Percentiles rank a stretch among this genome's conserved stretches.
Conservation (phyloP, 495 filamentous ascomycete species). For the Aspergillus avenaceus region DNA sequence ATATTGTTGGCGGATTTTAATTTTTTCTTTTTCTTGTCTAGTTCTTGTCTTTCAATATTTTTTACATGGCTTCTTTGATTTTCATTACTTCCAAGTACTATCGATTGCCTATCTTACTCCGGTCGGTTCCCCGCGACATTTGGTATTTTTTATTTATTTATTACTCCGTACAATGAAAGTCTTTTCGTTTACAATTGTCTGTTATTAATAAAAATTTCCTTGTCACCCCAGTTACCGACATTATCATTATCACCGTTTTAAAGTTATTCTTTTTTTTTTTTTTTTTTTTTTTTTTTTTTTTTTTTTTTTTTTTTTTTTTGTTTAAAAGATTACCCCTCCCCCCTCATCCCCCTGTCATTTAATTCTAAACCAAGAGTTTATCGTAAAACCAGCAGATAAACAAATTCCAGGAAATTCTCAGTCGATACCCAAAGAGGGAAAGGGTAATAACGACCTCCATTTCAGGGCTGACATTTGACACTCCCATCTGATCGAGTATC, state of each 20-base stretch:
- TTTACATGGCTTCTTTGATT: slow-evolving; percentile 2
- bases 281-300: too few species aligned
- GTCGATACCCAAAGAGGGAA: not conserved
- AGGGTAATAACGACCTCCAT: not conserved
- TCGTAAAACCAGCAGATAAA: not conserved
- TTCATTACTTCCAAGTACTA: too few species aligned
- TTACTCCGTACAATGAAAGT: not conserved
- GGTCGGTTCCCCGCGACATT: slow-evolving; percentile 16
- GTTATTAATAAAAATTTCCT: not conserved
- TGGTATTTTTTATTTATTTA: not conserved
- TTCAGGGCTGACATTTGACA: not conserved
- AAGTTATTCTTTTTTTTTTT: too few species aligned
- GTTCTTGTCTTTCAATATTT: slow-evolving; percentile 10
- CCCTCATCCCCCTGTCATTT: too few species aligned
- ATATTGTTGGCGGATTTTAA: slow-evolving; percentile 35
- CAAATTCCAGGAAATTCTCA: too few species aligned
- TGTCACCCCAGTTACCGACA: too few species aligned
- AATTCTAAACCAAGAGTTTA: too few species aligned
- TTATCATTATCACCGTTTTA: too few species aligned
- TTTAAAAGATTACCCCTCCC: too few species aligned
- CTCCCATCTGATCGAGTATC: too few species aligned
- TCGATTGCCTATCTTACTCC: slow-evolving; percentile 4
- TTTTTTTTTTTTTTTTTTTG: too few species aligned
- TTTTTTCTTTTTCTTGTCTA: too few species aligned
- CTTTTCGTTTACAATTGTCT: not conserved